phyloP scores from a whole-genome alignment of 2,329 filamentous ascomycete species.

The Botryotinia narcissicola region DNA sequence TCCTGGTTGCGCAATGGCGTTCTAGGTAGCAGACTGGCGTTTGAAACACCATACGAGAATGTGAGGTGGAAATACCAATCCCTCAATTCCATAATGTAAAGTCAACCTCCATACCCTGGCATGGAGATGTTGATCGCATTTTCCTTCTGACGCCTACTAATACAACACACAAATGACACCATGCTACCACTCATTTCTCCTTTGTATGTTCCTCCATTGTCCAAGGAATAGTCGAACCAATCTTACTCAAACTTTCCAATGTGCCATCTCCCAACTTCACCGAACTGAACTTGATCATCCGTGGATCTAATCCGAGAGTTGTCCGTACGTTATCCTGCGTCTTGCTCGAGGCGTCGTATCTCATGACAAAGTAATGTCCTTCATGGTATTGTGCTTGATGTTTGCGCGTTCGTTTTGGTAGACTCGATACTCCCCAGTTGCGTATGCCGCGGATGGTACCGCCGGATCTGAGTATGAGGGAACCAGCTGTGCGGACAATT shows the following conservation, averaged over 20 bases:
- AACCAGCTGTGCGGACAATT: slow-evolving; percentile 83
- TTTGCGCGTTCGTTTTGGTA: slow-evolving; percentile 75
- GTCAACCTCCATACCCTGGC: background rate
- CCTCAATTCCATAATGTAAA: slow-evolving; percentile 7
- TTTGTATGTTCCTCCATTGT: slow-evolving; percentile 25
- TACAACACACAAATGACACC: slow-evolving; percentile 20
- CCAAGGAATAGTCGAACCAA: slow-evolving; percentile 37
- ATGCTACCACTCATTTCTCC: slow-evolving; percentile 5
- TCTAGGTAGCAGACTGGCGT: slow-evolving; percentile 23
- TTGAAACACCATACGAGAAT: slow-evolving; percentile 26
- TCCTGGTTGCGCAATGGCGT: slow-evolving; percentile 30
- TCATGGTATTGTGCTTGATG: slow-evolving; percentile 80
- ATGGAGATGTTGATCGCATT: slow-evolving; percentile 17
- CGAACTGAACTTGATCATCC: slow-evolving; percentile 82
- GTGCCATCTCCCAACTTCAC: slow-evolving; percentile 76
- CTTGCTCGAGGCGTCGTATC: slow-evolving; percentile 76
- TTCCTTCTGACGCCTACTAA: slow-evolving; percentile 22
- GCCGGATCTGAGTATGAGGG: slow-evolving; percentile 75
- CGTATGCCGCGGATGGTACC: slow-evolving; percentile 89
- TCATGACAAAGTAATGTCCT: slow-evolving; percentile 97
- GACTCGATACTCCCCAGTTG: slow-evolving; percentile 92
- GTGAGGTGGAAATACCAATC: slow-evolving; percentile 12
- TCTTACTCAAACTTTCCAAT: slow-evolving; percentile 46
- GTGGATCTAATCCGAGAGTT: slow-evolving; percentile 79
- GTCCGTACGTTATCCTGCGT: slow-evolving; percentile 73